Percentiles rank a stretch among this genome's conserved stretches.
Evolutionary conservation across 306 rosid genomes (phyloP).

Genomic region (Hippophae gyantsensis): DNA sequence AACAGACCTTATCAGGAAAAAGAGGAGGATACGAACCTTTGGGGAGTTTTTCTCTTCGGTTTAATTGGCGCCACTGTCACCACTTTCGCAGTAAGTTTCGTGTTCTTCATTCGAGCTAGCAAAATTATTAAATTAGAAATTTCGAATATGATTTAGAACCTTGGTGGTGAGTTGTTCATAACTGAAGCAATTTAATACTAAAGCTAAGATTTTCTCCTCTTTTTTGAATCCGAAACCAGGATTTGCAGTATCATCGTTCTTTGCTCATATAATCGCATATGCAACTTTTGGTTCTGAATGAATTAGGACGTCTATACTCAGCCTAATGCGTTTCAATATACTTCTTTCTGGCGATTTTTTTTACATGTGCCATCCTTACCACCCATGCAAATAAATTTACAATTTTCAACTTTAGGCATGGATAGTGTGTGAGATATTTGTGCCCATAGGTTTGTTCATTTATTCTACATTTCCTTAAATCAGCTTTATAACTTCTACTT

Average conservation of each 20-base stretch:
- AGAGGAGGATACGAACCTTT: conserved; percentile 39
- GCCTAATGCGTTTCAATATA: too few relatives aligned
- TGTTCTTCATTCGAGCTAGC: background rate
- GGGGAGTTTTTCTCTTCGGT: conserved; percentile 76
- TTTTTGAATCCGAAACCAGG: background rate
- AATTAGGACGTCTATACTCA: too few relatives aligned
- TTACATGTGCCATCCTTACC: too few relatives aligned
- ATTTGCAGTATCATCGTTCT: background rate
- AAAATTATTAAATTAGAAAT: background rate
- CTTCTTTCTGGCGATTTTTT: too few relatives aligned
- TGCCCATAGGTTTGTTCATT: background rate
- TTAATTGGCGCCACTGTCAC: conserved; percentile 83
- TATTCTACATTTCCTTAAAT: background rate
- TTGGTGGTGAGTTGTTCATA: background rate
- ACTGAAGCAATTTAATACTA: too few relatives aligned
- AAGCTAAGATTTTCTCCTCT: too few relatives aligned
- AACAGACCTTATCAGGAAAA: conserved; percentile 27
- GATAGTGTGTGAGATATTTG: background rate
- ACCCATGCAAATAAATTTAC: too few relatives aligned
- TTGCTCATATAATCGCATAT: background rate
- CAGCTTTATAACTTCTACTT: background rate
- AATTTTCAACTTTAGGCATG: too few relatives aligned
- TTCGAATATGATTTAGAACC: background rate
- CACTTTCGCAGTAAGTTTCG: conserved; percentile 61
- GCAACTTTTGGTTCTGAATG: background rate